A percentile compares a stretch with the other conserved stretches of the same genome.
Conservation (phyloP, 768 basidiomycete species). For the Daedalea quercina region DNA sequence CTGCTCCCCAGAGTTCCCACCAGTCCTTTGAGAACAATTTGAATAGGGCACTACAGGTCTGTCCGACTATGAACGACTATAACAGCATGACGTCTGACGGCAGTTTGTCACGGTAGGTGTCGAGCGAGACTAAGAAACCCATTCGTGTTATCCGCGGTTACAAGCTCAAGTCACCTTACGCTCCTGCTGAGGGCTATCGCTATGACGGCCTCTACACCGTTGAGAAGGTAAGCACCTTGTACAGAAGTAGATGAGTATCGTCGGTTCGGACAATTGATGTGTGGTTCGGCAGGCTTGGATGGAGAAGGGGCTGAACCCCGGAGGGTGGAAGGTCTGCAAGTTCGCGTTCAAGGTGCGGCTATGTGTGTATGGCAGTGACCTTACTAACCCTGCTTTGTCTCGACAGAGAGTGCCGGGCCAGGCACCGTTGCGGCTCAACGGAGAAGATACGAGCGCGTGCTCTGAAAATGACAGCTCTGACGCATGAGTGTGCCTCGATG, state of each 20-base stretch:
- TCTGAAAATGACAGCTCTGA: constrained; percentile 8
- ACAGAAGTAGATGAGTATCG: neutral
- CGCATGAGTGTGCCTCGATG: too few relatives aligned
- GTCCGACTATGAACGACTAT: too few relatives aligned
- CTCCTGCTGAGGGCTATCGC: constrained; percentile 80
- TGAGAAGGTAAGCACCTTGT: constrained; percentile 56
- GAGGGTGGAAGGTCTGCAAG: constrained; percentile 78
- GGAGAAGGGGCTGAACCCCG: constrained; percentile 60
- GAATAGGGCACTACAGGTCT: constrained; percentile 65
- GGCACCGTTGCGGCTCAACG: constrained; percentile 38
- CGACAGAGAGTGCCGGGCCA: constrained; percentile 55
- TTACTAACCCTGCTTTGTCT: too few relatives aligned
- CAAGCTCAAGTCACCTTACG: constrained; percentile 67
- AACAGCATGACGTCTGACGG: too few relatives aligned
- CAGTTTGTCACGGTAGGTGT: constrained; percentile 42
- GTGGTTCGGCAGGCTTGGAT: constrained; percentile 52
- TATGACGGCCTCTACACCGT: constrained; percentile 87
- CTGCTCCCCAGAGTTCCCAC: constrained; percentile 80
- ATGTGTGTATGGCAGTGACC: neutral
- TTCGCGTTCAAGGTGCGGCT: constrained; percentile 68
- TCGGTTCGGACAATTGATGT: neutral
- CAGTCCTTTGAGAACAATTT: constrained; percentile 71
- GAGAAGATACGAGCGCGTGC: constrained; percentile 13
- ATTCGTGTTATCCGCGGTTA: constrained; percentile 84
- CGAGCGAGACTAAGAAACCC: constrained; percentile 75